phyloP scores from a whole-genome alignment of 176 grass and related monocot genomes.

The Canna indica region DNA sequence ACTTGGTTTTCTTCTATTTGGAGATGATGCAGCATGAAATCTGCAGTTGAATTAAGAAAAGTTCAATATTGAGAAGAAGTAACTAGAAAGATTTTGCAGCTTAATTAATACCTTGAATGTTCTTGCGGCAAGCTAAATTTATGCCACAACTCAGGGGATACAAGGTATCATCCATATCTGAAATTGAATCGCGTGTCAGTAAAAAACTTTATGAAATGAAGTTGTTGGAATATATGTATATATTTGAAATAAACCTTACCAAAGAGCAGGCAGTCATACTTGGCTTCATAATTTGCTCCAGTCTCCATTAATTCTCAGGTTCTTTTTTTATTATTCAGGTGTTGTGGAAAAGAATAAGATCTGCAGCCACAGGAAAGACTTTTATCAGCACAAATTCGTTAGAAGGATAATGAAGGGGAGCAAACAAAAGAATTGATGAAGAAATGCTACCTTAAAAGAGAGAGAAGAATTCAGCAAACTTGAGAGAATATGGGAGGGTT shows the following conservation, averaged over 20 bases:
- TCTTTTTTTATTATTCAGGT: too few relatives aligned
- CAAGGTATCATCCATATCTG: constrained; percentile 73
- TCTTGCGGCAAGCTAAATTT: constrained; percentile 53
- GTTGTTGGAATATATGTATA: background rate
- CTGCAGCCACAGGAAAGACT: too few relatives aligned
- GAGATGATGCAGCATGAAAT: constrained; percentile 58
- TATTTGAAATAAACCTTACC: constrained; percentile 30
- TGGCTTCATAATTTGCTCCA: too few relatives aligned
- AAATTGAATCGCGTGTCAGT: constrained; percentile 1
- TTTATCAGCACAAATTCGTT: too few relatives aligned
- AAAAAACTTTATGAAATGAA: constrained; percentile 8
- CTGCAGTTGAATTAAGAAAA: constrained; percentile 2
- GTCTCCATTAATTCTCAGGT: too few relatives aligned
- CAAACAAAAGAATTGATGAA: too few relatives aligned
- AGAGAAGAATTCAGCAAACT: too few relatives aligned
- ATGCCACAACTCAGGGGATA: constrained; percentile 45
- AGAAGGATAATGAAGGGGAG: too few relatives aligned
- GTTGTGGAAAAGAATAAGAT: too few relatives aligned
- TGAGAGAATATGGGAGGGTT: too few relatives aligned
- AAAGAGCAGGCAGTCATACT: constrained; percentile 65
- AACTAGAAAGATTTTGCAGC: background rate
- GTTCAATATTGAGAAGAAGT: background rate
- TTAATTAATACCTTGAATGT: constrained; percentile 45
- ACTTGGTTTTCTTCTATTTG: constrained; percentile 51
- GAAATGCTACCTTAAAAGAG: too few relatives aligned